Evolutionary conservation across 2,329 filamentous ascomycete genomes (phyloP).

Genomic region (Allantophomopsis cytisporea): DNA sequence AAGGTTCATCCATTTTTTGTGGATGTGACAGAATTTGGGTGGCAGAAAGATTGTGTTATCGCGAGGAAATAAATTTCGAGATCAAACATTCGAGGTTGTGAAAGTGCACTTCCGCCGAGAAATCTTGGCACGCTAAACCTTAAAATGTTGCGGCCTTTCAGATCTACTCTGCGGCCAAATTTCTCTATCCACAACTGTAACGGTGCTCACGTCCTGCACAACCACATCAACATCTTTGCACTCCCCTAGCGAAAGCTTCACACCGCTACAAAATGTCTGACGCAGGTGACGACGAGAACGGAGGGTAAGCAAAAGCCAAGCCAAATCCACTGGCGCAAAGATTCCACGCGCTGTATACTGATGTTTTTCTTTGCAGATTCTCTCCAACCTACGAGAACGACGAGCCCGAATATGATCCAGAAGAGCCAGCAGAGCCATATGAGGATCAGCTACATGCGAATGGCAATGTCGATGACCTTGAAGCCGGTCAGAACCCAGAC

Average conservation of each 20-base stretch:
- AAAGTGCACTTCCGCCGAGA: background rate
- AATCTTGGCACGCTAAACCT: conserved; percentile 8
- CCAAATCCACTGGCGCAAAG: conserved; percentile 1
- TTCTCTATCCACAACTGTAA: background rate
- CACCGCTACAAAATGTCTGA: conserved; percentile 48
- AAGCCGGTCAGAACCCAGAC: conserved; percentile 42
- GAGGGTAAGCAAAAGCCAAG: conserved; percentile 28
- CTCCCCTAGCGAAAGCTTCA: background rate
- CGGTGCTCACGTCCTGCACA: background rate
- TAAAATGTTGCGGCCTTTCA: conserved; percentile 6
- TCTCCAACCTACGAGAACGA: conserved; percentile 63
- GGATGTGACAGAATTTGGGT: conserved; percentile 2
- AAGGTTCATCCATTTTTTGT: background rate
- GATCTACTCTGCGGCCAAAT: background rate
- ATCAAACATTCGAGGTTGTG: background rate
- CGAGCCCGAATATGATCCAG: conserved; percentile 42
- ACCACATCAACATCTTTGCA: background rate
- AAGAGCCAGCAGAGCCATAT: conserved; percentile 38
- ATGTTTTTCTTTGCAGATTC: conserved; percentile 32
- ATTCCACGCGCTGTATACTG: conserved; percentile 3
- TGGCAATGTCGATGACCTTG: conserved; percentile 34
- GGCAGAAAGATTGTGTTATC: background rate
- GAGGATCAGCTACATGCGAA: conserved; percentile 38
- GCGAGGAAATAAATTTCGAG: no score
- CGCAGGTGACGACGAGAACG: conserved; percentile 49